Evolutionary conservation across 441 rosid species (phyloP).

Genomic region (Corymbia citriodora): DNA sequence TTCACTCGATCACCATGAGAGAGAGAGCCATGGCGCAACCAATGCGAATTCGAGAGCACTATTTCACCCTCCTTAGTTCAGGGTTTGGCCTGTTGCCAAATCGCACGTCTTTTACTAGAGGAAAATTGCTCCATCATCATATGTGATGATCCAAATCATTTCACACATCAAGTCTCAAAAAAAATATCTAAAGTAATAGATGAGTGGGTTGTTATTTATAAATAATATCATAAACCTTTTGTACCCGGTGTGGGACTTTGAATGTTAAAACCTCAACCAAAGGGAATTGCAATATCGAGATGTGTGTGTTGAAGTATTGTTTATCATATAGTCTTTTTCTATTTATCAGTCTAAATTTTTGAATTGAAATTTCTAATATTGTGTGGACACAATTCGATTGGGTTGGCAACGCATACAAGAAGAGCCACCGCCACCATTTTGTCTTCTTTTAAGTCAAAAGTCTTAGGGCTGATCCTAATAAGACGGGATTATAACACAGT

Average conservation of each 20-base stretch:
- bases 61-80: rapidly evolving
- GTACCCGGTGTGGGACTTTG: not conserved
- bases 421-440: not conserved
- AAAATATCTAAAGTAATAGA: not conserved
- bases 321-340: too few species aligned
- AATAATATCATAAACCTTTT: not conserved
- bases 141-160: not conserved
- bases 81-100: not conserved
- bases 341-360: not conserved
- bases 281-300: not conserved
- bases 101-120: not conserved
- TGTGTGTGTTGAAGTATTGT: not conserved
- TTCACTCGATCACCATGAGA: not conserved
- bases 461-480: not conserved
- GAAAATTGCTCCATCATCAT: not conserved
- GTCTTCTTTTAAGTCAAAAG: not conserved
- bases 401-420: not conserved
- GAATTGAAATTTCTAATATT: not conserved
- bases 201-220: rapidly evolving
- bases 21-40: not conserved
- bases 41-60: not conserved
- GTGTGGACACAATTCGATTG: not conserved
- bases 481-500: not conserved
- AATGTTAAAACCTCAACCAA: not conserved
- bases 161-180: not conserved